Conservation (phyloP, 169 alveolate species). For the Cystoisospora suis region DNA sequence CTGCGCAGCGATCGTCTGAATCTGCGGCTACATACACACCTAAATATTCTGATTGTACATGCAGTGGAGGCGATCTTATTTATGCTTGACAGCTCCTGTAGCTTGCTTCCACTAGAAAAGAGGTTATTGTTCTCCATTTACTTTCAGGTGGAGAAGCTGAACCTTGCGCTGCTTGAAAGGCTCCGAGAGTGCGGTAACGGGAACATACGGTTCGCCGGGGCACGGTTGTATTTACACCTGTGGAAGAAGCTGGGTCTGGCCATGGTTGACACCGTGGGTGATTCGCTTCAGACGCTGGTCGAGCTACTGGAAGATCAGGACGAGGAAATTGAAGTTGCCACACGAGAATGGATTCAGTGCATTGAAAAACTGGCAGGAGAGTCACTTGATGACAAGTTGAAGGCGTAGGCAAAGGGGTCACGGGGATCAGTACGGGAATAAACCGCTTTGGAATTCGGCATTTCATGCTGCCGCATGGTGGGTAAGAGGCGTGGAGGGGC, state of each 20-base stretch:
- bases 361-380: background rate
- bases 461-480: too few species aligned
- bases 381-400: background rate
- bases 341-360: background rate
- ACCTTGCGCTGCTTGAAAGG: background rate
- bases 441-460: too few species aligned
- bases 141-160: slow-evolving; percentile 19
- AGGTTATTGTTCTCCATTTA: too few species aligned
- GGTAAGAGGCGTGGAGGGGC: too few species aligned
- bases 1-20: too few species aligned
- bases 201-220: slow-evolving; percentile 2
- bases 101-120: too few species aligned
- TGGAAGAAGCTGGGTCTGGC: slow-evolving; percentile 23
- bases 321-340: slow-evolving; percentile 6
- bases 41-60: too few species aligned
- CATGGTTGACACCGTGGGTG: slow-evolving; percentile 19
- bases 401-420: background rate
- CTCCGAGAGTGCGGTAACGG: slow-evolving; percentile 12
- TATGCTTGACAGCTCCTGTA: too few species aligned
- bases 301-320: slow-evolving; percentile 15
- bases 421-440: too few species aligned
- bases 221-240: background rate
- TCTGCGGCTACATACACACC: too few species aligned
- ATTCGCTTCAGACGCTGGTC: background rate
- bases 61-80: too few species aligned